Percentiles rank a stretch among this genome's conserved stretches.
Conservation (phyloP, 2,329 filamentous ascomycete species). For the Fusarium denticulatum region DNA sequence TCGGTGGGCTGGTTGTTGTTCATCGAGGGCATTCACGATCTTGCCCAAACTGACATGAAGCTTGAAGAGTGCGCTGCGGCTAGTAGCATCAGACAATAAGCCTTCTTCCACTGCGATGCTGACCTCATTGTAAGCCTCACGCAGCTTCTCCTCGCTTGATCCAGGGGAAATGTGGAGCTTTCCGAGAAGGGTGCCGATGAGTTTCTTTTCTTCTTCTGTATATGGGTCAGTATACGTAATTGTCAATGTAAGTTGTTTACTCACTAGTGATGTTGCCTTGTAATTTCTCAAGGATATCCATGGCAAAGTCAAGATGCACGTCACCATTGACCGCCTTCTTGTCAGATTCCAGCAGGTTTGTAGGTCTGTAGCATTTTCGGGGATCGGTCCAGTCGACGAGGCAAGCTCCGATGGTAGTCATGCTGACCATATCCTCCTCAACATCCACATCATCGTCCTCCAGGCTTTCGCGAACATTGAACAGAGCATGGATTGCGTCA, state of each 20-base stretch:
- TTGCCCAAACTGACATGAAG: conserved; percentile 74
- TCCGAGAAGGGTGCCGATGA: conserved; percentile 77
- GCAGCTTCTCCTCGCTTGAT: conserved; percentile 67
- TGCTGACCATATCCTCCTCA: conserved; percentile 80
- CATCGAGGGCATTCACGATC: conserved; percentile 70
- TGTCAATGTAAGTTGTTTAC: conserved; percentile 43
- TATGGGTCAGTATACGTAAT: conserved; percentile 42
- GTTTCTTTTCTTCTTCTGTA: conserved; percentile 86
- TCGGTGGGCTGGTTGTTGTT: conserved; percentile 50
- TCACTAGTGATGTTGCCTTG: conserved; percentile 73
- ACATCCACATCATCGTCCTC: conserved; percentile 82
- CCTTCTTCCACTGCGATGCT: conserved; percentile 71
- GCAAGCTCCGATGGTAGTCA: conserved; percentile 81
- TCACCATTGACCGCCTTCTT: conserved; percentile 77
- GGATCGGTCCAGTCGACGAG: conserved; percentile 96
- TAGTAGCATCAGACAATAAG: conserved; percentile 67
- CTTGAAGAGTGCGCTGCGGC: conserved; percentile 73
- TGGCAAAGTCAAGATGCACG: conserved; percentile 82
- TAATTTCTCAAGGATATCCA: conserved; percentile 79
- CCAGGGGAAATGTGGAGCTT: conserved; percentile 83
- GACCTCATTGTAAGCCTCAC: conserved; percentile 66
- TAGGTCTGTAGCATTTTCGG: conserved; percentile 73
- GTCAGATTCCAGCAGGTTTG: conserved; percentile 61
- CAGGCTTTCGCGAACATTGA: conserved; percentile 75
- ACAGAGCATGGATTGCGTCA: conserved; percentile 77